Conservation (phyloP, 1,284 basidiomycete species). For the Leccinum subfulvum region DNA sequence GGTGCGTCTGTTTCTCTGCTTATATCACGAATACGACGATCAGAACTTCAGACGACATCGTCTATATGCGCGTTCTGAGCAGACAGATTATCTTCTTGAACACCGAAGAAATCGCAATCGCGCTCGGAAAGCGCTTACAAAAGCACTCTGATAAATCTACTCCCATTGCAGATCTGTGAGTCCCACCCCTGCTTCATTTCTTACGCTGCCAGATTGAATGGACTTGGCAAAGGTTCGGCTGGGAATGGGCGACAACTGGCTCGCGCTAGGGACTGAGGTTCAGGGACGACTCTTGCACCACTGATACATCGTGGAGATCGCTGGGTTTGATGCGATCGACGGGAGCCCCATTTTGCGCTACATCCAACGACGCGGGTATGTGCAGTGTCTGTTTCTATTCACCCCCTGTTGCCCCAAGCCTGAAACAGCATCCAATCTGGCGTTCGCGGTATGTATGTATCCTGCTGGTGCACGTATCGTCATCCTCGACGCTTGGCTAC, state of each 20-base stretch:
- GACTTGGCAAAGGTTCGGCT: neutral
- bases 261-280: neutral
- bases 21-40: neutral
- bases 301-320: conserved; percentile 19
- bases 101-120: neutral
- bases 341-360: conserved; percentile 24
- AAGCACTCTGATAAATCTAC: neutral
- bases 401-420: neutral
- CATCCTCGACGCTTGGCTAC: neutral
- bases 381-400: neutral
- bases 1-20: neutral
- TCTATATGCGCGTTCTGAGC: neutral
- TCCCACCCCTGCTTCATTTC: neutral
- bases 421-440: neutral
- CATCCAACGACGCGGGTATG: conserved; percentile 22
- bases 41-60: neutral
- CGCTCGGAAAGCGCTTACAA: neutral
- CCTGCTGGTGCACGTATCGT: neutral
- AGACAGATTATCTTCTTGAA: neutral
- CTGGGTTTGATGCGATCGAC: conserved; percentile 21
- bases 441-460: neutral
- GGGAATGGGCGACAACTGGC: neutral
- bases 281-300: too few relatives aligned
- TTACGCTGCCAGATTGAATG: neutral
- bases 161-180: neutral